phyloP scores from a whole-genome alignment of 768 basidiomycete species.

The Lactarius trivialis region DNA sequence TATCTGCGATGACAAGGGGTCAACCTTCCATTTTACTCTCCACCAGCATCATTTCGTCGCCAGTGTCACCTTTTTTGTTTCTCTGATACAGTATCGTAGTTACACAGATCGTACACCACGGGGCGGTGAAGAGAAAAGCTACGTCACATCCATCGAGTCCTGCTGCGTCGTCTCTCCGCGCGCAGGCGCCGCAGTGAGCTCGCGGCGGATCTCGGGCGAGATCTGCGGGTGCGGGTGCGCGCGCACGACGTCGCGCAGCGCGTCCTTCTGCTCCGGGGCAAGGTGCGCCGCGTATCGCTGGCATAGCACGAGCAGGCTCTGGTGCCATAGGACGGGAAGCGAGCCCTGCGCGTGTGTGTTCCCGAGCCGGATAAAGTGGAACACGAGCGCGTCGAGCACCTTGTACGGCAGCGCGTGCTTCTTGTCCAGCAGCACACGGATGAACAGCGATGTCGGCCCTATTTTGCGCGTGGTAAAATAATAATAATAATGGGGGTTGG shows the following conservation, averaged over 20 bases:
- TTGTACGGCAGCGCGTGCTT: conserved; percentile 98
- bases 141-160: conserved; percentile 48
- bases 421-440: conserved; percentile 94
- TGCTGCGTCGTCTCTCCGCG: conserved; percentile 65
- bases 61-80: neutral
- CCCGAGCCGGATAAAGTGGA: conserved; percentile 95
- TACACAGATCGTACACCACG: neutral
- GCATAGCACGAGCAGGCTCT: conserved; percentile 87
- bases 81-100: neutral
- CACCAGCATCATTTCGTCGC: neutral
- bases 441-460: conserved; percentile 94
- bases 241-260: conserved; percentile 87
- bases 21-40: neutral
- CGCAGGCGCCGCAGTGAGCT: conserved; percentile 79
- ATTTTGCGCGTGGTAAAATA: neutral
- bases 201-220: conserved; percentile 82
- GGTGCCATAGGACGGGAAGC: conserved; percentile 98
- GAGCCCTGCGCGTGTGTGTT: conserved; percentile 82
- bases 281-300: conserved; percentile 93
- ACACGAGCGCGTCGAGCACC: conserved; percentile 93
- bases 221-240: conserved; percentile 84
- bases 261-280: conserved; percentile 96
- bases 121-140: no score
- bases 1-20: no score
- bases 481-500: neutral